Evolutionary conservation across 2,329 filamentous ascomycete genomes (phyloP), one percentile per base, ranked within the genome.

Genomic region (Paraphoma sp.): DNA sequence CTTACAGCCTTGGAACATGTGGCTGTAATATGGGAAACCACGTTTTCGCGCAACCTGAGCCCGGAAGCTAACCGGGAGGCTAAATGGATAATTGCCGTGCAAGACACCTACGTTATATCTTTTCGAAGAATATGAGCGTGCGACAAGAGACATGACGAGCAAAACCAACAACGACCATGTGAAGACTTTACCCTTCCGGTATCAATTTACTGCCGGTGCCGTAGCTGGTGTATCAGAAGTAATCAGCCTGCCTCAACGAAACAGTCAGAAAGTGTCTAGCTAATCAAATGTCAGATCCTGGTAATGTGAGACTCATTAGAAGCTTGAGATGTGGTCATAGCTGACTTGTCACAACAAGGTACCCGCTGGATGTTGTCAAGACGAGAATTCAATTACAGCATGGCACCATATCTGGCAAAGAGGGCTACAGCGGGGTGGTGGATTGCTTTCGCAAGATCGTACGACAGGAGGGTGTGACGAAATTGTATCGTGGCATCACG

Each of bases 351-450:
- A 64, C 64, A 68, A 64, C 54, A 62, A 72, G 70, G 70, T 72
- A 73, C 51, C 70, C 70, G 6, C 67, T 73, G 47, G 70, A 73
- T 55, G 69, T 73, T 12, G 70, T 73, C 4, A 73, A 73, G 49
- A 73, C 70, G 12, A 55, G 68, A 10, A 73, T 73, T 38, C 70
- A 73, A 47, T 51, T 73, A 8, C 70, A 73, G 48, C 68, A 70
- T 56, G 70, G 70, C 28, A 60, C 51, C 10, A 48, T 53, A 1
- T 33, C 52, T 5, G 60, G 60, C 18, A 65, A 60, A 1, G 56
- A 71, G 54, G 68, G 65, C 0, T 73, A 73, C 43, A 66, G 45
- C n/a, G 69, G 70, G 1, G 68, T 71, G 3, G 14, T 70, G 16
- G 70, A 73, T 38, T 71, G 69, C 40, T 73, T 71, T 18, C 57